Evolutionary conservation across 371 early-diverging fungal genomes (phyloP), one percentile per base, ranked within the genome.

Genomic region (Polyrhizophydium stewartii): DNA sequence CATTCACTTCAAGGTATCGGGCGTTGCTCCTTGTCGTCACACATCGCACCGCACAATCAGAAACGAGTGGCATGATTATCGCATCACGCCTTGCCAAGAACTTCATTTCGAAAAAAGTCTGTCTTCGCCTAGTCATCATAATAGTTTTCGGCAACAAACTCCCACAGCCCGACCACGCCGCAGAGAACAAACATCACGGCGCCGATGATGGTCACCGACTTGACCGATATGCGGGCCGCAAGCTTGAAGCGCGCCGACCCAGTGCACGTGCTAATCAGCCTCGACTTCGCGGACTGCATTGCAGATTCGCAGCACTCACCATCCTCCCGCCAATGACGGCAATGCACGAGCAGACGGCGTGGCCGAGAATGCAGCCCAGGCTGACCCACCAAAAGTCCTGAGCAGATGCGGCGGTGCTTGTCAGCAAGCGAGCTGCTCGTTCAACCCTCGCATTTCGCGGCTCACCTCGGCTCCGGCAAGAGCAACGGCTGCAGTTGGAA

Each of bases 321-420:
- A 92, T 82, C 59, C 86, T 81, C 25, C 96, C 96, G 65, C 94
- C 93, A 21, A 93, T 63, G 3, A 95, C 94, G 0, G 96, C 96
- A 37, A 89, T 63, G 24, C 80, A 87, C 19, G 96, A 91, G 72
- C 96, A 95, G 60, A 93, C 66, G 31, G 87, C 81, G 72, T 95
- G 96, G 30, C 94, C 96, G 45, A 89, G 64, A 22, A 92, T 78
- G 0, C 91, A 86, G 46, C 96, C 96, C 22, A 90, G 63, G 2
- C 88, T 87, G 55, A 95, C 94, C 74, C 84, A 73, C 30, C 49
- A 46, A 45, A 65, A 66, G 22, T 49, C 55, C 58, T 90, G 81
- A 13, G 93, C 89, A 43, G 17, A 43, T 43, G 16, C n/a, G 17
- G n/a, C 16, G 16, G n/a, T 43, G 43, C n/a, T 43, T 17, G n/a